phyloP scores from a whole-genome alignment of 352 stramenopile genomes.

The Globisporangium cystogenes region DNA sequence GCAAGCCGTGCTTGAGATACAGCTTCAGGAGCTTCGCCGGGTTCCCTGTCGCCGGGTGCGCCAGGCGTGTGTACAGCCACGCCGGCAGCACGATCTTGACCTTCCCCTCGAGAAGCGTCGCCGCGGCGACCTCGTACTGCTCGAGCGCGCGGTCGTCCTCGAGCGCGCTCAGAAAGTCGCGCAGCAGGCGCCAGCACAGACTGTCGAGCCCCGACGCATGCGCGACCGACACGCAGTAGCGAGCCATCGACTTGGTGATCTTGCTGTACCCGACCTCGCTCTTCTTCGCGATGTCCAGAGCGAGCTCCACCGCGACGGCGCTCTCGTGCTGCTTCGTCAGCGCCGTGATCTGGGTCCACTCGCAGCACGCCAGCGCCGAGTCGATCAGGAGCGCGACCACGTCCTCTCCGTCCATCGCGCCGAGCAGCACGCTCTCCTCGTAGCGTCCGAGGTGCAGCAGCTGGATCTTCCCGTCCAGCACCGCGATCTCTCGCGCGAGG shows the following conservation, averaged over 20 bases:
- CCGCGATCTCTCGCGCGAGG: constrained; percentile 43
- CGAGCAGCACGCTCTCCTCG: constrained; percentile 48
- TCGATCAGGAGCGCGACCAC: constrained; percentile 57
- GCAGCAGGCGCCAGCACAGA: constrained; percentile 52
- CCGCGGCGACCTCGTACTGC: constrained; percentile 54
- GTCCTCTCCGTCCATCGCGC: constrained; percentile 50
- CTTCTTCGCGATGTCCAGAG: constrained; percentile 39
- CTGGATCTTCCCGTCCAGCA: constrained; percentile 61
- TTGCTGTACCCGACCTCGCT: constrained; percentile 17
- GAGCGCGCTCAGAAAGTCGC: constrained; percentile 34
- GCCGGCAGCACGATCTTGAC: constrained; percentile 55
- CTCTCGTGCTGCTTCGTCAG: constrained; percentile 43
- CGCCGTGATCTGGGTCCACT: constrained; percentile 17
- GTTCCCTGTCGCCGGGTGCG: constrained; percentile 32
- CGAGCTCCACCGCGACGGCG: constrained; percentile 39
- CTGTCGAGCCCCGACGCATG: constrained; percentile 27
- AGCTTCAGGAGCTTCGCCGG: constrained; percentile 47
- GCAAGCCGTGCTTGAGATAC: constrained; percentile 51
- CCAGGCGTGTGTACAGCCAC: constrained; percentile 48
- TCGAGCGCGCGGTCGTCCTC: constrained; percentile 2
- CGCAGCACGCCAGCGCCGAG: constrained; percentile 12
- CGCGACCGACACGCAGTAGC: constrained; percentile 55
- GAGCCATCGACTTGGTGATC: constrained; percentile 61
- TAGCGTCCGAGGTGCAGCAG: constrained; percentile 40
- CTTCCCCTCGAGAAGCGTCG: constrained; percentile 55